A percentile compares a stretch with the other conserved stretches of the same genome.
phyloP scores from a whole-genome alignment of 768 basidiomycete genomes.

The Crucibulum laeve region DNA sequence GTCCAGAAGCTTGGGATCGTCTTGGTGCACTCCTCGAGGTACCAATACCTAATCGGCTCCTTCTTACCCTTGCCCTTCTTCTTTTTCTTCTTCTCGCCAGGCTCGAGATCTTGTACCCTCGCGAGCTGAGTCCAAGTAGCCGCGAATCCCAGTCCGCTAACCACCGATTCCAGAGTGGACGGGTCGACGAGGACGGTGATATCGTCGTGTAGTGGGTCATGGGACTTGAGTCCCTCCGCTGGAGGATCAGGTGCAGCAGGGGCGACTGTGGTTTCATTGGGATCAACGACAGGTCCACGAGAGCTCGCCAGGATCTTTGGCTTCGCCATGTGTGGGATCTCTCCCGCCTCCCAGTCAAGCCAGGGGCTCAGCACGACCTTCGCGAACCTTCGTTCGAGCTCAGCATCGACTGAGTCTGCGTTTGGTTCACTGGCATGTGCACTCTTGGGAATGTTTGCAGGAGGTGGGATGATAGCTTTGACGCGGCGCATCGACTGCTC shows the following conservation, averaged over 20 bases:
- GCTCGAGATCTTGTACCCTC: slow-evolving; percentile 18
- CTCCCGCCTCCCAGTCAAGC: slow-evolving; percentile 35
- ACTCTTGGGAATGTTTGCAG: slow-evolving; percentile 1
- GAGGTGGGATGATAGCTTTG: slow-evolving; percentile 31
- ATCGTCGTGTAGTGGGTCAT: slow-evolving; percentile 43
- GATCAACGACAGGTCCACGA: not conserved
- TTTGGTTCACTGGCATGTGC: not conserved
- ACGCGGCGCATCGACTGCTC: slow-evolving; percentile 59
- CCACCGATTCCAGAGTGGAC: slow-evolving; percentile 31
- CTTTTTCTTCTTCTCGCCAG: not conserved
- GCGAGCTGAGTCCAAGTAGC: slow-evolving; percentile 61
- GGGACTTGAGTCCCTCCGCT: slow-evolving; percentile 15
- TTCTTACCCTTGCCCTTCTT: slow-evolving; percentile 19
- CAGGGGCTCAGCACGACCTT: slow-evolving; percentile 55
- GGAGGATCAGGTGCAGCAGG: not conserved
- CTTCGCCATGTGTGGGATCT: slow-evolving; percentile 18
- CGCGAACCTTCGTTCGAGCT: slow-evolving; percentile 41
- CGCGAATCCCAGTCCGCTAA: slow-evolving; percentile 50
- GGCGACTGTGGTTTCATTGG: not conserved
- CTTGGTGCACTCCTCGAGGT: slow-evolving; percentile 34
- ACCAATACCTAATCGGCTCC: slow-evolving; percentile 31
- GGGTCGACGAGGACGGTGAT: slow-evolving; percentile 51
- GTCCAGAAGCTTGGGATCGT: slow-evolving; percentile 34
- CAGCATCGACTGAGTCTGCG: slow-evolving; percentile 36
- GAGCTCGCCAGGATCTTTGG: not conserved